Evolutionary conservation across 2,329 filamentous ascomycete species (phyloP).

Genomic region (Hypoxylon sp.): DNA sequence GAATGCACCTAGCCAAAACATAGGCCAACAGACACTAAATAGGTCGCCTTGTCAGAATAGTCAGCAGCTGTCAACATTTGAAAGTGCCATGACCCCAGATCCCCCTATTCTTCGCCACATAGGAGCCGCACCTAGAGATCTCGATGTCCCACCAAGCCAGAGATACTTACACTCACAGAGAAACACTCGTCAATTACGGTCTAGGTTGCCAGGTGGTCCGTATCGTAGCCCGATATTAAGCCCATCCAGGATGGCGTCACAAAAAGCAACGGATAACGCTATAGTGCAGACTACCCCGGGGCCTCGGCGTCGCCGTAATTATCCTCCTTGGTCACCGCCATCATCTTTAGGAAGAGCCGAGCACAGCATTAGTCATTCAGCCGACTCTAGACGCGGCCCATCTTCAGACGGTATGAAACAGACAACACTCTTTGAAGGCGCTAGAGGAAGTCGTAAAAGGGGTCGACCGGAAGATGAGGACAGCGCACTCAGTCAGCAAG

Average conservation of each 20-base stretch:
- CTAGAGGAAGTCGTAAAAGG: constrained; percentile 25
- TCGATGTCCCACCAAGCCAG: constrained; percentile 48
- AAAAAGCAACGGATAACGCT: constrained; percentile 6
- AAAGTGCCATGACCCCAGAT: constrained; percentile 45
- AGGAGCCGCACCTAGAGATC: constrained; percentile 51
- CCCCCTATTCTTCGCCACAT: constrained; percentile 51
- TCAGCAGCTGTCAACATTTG: neutral
- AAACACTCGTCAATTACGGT: constrained; percentile 3
- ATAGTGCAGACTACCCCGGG: constrained; percentile 16
- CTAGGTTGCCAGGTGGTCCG: constrained; percentile 44
- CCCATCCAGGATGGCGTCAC: constrained; percentile 21
- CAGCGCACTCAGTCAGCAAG: neutral
- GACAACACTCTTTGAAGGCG: constrained; percentile 45
- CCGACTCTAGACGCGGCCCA: neutral
- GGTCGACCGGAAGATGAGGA: constrained; percentile 10
- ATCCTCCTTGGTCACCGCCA: constrained; percentile 53
- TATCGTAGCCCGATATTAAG: constrained; percentile 50
- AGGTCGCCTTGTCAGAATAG: neutral
- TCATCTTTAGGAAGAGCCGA: constrained; percentile 45
- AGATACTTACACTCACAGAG: constrained; percentile 25
- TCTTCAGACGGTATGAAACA: constrained; percentile 46
- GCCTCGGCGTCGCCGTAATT: constrained; percentile 30
- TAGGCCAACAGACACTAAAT: neutral
- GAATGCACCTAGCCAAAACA: constrained; percentile 44
- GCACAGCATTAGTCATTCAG: constrained; percentile 2